Evolutionary conservation across 768 basidiomycete genomes (phyloP).

Genomic region (Amanita pseudoporphyria): DNA sequence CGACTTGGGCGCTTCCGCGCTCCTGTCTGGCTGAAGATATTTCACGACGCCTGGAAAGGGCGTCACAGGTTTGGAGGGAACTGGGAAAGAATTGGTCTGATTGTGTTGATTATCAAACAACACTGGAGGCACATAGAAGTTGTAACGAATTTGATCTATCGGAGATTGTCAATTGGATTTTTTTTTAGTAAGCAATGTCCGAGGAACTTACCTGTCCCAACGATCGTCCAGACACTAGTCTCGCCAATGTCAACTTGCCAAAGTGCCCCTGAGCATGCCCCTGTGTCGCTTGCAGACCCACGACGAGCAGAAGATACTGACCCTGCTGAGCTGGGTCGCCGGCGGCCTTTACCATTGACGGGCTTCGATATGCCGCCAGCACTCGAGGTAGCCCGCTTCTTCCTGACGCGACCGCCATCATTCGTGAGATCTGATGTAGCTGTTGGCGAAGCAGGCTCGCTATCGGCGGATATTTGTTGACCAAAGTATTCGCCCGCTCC

Average conservation of each 20-base stretch:
- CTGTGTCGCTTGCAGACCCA: slow-evolving; percentile 55
- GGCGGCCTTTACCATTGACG: slow-evolving; percentile 41
- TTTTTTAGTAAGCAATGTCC: neutral
- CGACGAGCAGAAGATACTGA: slow-evolving; percentile 60
- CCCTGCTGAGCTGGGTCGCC: slow-evolving; percentile 71
- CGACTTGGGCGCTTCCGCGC: slow-evolving; percentile 71
- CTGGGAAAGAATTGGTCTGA: slow-evolving; percentile 64
- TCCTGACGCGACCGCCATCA: slow-evolving; percentile 80
- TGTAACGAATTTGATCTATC: slow-evolving; percentile 83
- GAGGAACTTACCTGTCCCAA: slow-evolving; percentile 64
- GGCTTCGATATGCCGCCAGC: slow-evolving; percentile 49
- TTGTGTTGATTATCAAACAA: slow-evolving; percentile 73
- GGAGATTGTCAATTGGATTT: slow-evolving; percentile 9
- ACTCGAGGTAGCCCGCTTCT: slow-evolving; percentile 73
- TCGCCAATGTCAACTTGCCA: slow-evolving; percentile 92
- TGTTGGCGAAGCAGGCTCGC: slow-evolving; percentile 62
- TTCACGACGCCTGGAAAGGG: slow-evolving; percentile 84
- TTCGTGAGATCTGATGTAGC: slow-evolving; percentile 62
- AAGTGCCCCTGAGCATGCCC: slow-evolving; percentile 67
- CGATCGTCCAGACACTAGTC: slow-evolving; percentile 91
- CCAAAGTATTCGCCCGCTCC: slow-evolving; percentile 58
- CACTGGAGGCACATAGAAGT: slow-evolving; percentile 85
- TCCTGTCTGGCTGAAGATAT: slow-evolving; percentile 84
- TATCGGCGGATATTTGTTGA: slow-evolving; percentile 35
- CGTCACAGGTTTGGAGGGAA: slow-evolving; percentile 75